Evolutionary conservation across 371 early-diverging fungal species (phyloP).

Genomic region (Entomophthora muscae): DNA sequence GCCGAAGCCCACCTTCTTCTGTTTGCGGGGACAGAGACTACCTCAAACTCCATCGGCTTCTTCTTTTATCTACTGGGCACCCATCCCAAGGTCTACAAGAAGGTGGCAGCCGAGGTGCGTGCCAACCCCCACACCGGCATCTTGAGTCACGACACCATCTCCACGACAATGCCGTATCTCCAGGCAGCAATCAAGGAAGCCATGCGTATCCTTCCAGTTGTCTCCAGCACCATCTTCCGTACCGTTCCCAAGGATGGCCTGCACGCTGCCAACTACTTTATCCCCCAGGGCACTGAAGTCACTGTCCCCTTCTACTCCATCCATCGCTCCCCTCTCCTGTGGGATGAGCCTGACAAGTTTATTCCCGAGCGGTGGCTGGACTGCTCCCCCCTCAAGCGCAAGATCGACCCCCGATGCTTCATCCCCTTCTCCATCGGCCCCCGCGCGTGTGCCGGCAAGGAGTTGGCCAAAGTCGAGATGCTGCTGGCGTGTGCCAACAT

Average conservation of each 20-base stretch:
- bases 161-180: neutral
- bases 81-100: neutral
- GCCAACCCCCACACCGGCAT: neutral
- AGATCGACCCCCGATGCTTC: neutral
- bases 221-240: neutral
- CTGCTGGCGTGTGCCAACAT: too few species aligned
- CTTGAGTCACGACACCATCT: too few species aligned
- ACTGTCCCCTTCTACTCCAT: neutral
- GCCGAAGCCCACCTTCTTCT: neutral
- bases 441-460: slow-evolving; percentile 1
- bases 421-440: slow-evolving; percentile 5
- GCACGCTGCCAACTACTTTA: neutral
- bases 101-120: neutral
- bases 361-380: slow-evolving; percentile 1
- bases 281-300: neutral
- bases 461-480: too few species aligned
- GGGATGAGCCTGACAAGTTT: neutral
- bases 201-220: neutral
- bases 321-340: neutral
- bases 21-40: slow-evolving; percentile 1
- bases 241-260: neutral
- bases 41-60: neutral
- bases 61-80: neutral
- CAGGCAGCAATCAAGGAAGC: neutral
- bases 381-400: too few species aligned